Percentiles rank a stretch among this genome's conserved stretches.
phyloP scores from a whole-genome alignment of 2,329 filamentous ascomycete species.

The Fusarium tuaranense region DNA sequence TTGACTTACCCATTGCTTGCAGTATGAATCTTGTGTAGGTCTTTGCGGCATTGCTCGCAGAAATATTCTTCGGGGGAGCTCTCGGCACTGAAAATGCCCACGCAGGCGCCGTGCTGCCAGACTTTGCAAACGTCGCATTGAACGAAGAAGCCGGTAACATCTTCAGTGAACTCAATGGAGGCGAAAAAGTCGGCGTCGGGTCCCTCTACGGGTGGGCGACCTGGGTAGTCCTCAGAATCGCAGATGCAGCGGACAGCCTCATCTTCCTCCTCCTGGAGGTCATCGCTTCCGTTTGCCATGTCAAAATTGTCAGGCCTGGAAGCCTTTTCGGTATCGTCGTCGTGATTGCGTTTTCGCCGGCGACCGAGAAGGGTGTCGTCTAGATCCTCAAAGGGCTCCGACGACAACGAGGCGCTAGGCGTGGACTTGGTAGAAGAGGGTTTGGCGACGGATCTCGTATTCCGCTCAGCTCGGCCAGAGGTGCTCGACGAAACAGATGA shows the following conservation, averaged over 20 bases:
- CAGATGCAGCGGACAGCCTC: slow-evolving; percentile 97
- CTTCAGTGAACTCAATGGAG: slow-evolving; percentile 77
- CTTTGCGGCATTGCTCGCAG: slow-evolving; percentile 93
- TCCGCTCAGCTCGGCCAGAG: slow-evolving; percentile 80
- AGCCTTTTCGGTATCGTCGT: slow-evolving; percentile 67
- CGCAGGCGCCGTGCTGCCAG: slow-evolving; percentile 98
- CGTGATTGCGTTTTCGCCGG: slow-evolving; percentile 81
- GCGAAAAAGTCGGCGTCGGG: slow-evolving; percentile 68
- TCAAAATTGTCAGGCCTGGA: slow-evolving; percentile 57
- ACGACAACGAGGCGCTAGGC: slow-evolving; percentile 78
- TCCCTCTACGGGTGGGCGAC: slow-evolving; percentile 75
- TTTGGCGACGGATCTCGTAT: slow-evolving; percentile 78
- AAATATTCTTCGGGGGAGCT: slow-evolving; percentile 97
- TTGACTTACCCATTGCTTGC: slow-evolving; percentile 85
- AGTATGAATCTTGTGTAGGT: slow-evolving; percentile 86
- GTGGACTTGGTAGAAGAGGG: slow-evolving; percentile 81
- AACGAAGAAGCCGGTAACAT: slow-evolving; percentile 94
- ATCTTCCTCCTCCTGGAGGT: slow-evolving; percentile 83
- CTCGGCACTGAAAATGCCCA: slow-evolving; percentile 95
- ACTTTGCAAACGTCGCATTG: slow-evolving; percentile 98
- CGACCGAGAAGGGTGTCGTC: slow-evolving; percentile 80
- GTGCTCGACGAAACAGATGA: slow-evolving; percentile 85
- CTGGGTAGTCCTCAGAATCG: slow-evolving; percentile 94
- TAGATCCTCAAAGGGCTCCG: slow-evolving; percentile 74
- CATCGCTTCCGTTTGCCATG: slow-evolving; percentile 73